Evolutionary conservation across 805 yeast species (phyloP), one percentile per base, ranked within the genome.

Genomic region (Metschnikowia chrysomelidarum): DNA sequence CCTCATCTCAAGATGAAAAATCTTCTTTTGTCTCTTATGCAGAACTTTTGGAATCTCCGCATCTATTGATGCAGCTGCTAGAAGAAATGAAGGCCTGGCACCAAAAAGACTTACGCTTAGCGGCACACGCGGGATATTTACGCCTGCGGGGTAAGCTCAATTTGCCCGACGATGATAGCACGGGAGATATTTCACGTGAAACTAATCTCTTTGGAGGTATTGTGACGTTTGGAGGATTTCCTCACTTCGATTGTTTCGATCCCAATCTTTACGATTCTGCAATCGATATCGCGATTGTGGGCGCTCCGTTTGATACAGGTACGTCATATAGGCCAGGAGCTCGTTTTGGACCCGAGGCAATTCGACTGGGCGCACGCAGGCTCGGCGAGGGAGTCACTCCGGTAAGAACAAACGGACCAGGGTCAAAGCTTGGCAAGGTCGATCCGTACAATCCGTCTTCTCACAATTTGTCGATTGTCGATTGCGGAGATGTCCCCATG

Each of bases 401-500:
- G 2, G 50, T 46, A 9, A 26, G 52, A 11, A 44, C 41, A 9
- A 37, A 33, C 19, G 34, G 42, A 2, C 57, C 57, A 13, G 58
- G 57, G 19, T 57, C 69, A 2, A 59, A 61, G 32, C 50, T 71
- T 25, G 57, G 62, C 39, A 43, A 53, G 26, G 40, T 77, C 31
- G 75, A 80, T 47, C 86, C 86, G 4, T 80, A 76, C 53, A 65
- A 69, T 36, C 53, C 60, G 26, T 64, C 19, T 5, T 46, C 58
- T 14, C 69, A 64, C 43, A 62, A 64, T 42, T 51, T 44, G 20
- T 24, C 52, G 12, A 51, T 55, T 11, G 56, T 80, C 5, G 87
- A 81, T 56, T 81, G 87, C 55, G 80, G 81, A 19, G 87, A 81
- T 54, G 75, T 80, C 26, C 79, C 84, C 9, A 72, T 80, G 49